Conservation (phyloP, 441 rosid species). For the Rhodomyrtus psidioides region DNA sequence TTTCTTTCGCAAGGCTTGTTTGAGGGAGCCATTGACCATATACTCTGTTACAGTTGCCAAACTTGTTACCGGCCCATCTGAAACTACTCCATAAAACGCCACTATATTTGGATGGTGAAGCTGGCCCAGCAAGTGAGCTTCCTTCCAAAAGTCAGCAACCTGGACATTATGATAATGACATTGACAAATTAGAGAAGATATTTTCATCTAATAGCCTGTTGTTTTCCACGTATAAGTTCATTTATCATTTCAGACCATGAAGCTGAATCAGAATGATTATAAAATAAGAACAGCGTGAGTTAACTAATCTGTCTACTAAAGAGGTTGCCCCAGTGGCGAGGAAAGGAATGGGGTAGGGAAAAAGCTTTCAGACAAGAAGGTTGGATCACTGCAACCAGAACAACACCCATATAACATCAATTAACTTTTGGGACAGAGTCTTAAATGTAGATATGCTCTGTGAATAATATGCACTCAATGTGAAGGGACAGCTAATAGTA, state of each 20-base stretch:
- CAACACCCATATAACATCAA: background rate
- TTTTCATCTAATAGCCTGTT: background rate
- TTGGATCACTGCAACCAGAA: background rate
- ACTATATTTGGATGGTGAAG: constrained; percentile 44
- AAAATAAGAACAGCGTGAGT: background rate
- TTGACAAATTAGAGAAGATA: background rate
- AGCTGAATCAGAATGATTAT: background rate
- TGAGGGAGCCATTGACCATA: constrained; percentile 42
- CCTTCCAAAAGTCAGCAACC: constrained; percentile 39
- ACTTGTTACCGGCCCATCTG: constrained; percentile 23
- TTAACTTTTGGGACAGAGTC: background rate
- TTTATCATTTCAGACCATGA: background rate
- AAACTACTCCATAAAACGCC: constrained; percentile 38
- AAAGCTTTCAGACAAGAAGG: background rate
- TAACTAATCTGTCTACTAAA: background rate
- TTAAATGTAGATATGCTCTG: background rate
- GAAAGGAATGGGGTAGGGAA: background rate
- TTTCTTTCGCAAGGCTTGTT: constrained; percentile 25
- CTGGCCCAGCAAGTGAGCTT: constrained; percentile 28
- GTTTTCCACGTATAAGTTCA: background rate
- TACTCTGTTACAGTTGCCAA: constrained; percentile 39
- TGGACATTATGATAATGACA: background rate
- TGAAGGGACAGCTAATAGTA: background rate
- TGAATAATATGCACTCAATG: background rate
- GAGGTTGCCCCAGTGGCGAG: background rate